Percentiles rank a stretch among this genome's conserved stretches.
phyloP scores from a whole-genome alignment of 2,329 filamentous ascomycete species.

The Aspergillus sp. region DNA sequence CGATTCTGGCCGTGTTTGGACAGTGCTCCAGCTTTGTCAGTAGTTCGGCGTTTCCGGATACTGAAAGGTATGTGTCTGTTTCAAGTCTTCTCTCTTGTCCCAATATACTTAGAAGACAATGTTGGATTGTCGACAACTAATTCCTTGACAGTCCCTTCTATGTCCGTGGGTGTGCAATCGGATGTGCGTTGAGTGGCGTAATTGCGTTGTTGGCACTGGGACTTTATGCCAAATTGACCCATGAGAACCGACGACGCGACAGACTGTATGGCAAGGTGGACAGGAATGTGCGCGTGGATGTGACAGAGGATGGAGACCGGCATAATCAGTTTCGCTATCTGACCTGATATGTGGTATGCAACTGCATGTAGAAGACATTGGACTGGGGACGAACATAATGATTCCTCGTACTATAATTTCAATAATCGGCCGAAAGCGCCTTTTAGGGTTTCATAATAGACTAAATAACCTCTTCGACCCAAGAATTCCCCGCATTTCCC shows the following conservation, averaged over 20 bases:
- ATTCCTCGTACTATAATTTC: too few species aligned
- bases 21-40: constrained; percentile 25
- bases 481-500: background rate
- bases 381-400: too few species aligned
- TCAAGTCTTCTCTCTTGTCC: background rate
- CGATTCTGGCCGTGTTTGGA: constrained; percentile 22
- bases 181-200: constrained; percentile 21
- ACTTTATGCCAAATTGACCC: constrained; percentile 13
- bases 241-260: constrained; percentile 22
- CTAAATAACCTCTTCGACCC: background rate
- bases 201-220: constrained; percentile 22
- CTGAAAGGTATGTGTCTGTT: constrained; percentile 12
- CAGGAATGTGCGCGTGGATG: constrained; percentile 19
- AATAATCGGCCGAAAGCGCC: too few species aligned
- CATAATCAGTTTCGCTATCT: constrained; percentile 23
- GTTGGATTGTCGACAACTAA: too few species aligned
- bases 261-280: constrained; percentile 19
- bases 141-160: constrained; percentile 14
- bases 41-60: constrained; percentile 22
- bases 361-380: too few species aligned
- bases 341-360: constrained; percentile 6
- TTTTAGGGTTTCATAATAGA: background rate
- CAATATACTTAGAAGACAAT: too few species aligned
- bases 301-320: constrained; percentile 22
- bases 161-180: constrained; percentile 21